These are phyloP conservation scores for Ophiocordyceps unilateralis DNA, from an alignment of 2,329 filamentous ascomycete genomes.

Conservation along the genomic window DNA sequence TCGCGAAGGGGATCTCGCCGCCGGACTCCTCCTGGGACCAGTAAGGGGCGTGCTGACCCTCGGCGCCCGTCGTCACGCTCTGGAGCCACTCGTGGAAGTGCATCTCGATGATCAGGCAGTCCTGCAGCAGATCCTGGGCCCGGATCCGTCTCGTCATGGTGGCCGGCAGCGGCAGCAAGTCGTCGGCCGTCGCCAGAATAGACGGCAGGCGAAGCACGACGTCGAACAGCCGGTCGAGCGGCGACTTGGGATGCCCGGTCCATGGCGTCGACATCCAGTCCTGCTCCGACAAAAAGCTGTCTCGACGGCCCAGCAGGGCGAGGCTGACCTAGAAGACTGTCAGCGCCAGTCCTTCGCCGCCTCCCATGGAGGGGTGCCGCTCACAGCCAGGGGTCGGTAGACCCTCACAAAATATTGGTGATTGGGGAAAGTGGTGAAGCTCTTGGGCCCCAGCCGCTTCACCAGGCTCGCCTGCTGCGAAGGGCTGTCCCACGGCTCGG, in stretches of 20 bases:
- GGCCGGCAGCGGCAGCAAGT: constrained; percentile 19
- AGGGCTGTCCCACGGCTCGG: constrained; percentile 19
- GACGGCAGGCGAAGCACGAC: constrained; percentile 27
- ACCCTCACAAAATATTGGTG: constrained; percentile 41
- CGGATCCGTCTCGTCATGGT: constrained; percentile 23
- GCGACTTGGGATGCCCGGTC: constrained; percentile 30
- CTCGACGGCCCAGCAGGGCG: constrained; percentile 30
- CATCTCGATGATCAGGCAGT: constrained; percentile 28
- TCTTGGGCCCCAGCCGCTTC: constrained; percentile 24
- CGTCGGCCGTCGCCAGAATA: constrained; percentile 27
- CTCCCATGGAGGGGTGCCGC: constrained; percentile 8
- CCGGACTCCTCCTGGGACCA: constrained; percentile 20
- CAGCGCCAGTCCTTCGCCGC: not conserved
- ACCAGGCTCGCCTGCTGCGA: constrained; percentile 18
- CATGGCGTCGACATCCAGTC: constrained; percentile 37
- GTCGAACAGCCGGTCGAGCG: constrained; percentile 35
- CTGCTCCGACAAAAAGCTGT: constrained; percentile 30
- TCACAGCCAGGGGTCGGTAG: constrained; percentile 34
- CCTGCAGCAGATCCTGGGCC: constrained; percentile 29
- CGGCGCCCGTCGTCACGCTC: constrained; percentile 10
- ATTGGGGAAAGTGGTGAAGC: constrained; percentile 32
- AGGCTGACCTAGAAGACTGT: constrained; percentile 20
- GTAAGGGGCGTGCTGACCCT: constrained; percentile 16
- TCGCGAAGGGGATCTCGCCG: constrained; percentile 24
- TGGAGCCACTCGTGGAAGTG: constrained; percentile 30